Conservation (phyloP, 139 green algal species). For the Coelastrella sp. region DNA sequence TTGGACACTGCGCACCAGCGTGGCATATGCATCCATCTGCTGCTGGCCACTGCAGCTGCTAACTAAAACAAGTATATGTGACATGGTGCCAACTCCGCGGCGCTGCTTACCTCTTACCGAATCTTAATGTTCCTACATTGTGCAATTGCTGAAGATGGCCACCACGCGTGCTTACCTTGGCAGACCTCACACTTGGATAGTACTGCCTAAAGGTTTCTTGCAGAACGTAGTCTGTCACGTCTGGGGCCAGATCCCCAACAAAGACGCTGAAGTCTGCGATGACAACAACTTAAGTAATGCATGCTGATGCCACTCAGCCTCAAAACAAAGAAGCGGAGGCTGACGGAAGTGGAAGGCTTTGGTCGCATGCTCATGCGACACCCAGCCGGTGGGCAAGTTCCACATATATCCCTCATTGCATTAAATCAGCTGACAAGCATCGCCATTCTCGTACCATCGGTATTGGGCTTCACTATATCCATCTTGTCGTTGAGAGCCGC, state of each 20-base stretch:
- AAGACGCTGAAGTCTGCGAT: constrained; percentile 75
- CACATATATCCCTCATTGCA: background rate
- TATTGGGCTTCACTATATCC: constrained; percentile 1
- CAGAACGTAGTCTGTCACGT: constrained; percentile 93
- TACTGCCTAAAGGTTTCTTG: constrained; percentile 88
- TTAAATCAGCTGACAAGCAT: background rate
- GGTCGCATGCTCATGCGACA: background rate
- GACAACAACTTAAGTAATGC: background rate
- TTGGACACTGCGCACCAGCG: too few relatives aligned
- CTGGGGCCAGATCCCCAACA: constrained; percentile 92
- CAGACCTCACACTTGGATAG: constrained; percentile 83
- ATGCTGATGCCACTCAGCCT: background rate
- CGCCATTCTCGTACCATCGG: background rate
- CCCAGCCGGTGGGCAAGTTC: background rate
- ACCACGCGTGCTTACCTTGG: constrained; percentile 68
- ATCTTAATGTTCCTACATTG: too few relatives aligned
- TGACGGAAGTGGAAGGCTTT: background rate
- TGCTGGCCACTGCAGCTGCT: too few relatives aligned
- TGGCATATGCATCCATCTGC: too few relatives aligned
- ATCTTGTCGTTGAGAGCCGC: background rate
- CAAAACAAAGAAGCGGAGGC: background rate
- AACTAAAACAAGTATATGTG: too few relatives aligned
- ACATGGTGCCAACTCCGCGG: too few relatives aligned
- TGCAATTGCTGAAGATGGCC: too few relatives aligned
- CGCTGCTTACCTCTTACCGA: too few relatives aligned